Base-by-base conservation (phyloP, 805 yeast genomes). In the Priceomyces castillae region DNA sequence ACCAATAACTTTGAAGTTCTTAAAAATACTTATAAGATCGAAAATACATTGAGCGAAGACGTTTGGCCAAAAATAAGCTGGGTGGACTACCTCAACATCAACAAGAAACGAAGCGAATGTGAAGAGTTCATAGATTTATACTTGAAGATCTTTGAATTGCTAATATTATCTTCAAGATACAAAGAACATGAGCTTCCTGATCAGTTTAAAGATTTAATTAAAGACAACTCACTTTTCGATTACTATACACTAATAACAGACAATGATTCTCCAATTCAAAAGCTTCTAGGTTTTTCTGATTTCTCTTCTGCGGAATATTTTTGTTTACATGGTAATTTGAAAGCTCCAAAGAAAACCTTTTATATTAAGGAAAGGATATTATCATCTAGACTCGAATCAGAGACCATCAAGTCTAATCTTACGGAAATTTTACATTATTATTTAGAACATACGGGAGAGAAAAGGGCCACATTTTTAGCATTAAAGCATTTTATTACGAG, bases 11-110 rank as follows among this genome's bases (percentile, higher is more conserved):
- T 67, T 25, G 44, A 42, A 5, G 58, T 65, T 9, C 46, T 69
- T 10, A 46, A 47, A 35, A 43, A 52, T 9, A 61, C 73, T 2
- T 71, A 54, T 42, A 42, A 45, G 33, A 46, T 61, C 7, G 70
- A 68, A 30, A 65, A 63, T 41, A 44, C 55, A 7, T 52, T 69
- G 30, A 39, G 46, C 1, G 62, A 60, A 17, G 50, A 59, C 1
- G 43, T 44, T 12, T 67, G 72, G 73, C 73, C 72, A 15, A 67
- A 67, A 35, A 49, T 62, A 7, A 51, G 65, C 20, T 71, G 74
- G 75, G 46, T 62, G 7, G 72, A 67, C 30, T 71, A 58, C 43
- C 41, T 71, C 14, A 57, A 52, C 15, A 40, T 59, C 4, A 54
- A 62, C 23, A 46, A 54, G 39, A 51, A 50, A 18, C 47, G 56